Base-by-base conservation (phyloP, 2,329 filamentous ascomycete genomes). In the Pestalotiopsis sp. region DNA sequence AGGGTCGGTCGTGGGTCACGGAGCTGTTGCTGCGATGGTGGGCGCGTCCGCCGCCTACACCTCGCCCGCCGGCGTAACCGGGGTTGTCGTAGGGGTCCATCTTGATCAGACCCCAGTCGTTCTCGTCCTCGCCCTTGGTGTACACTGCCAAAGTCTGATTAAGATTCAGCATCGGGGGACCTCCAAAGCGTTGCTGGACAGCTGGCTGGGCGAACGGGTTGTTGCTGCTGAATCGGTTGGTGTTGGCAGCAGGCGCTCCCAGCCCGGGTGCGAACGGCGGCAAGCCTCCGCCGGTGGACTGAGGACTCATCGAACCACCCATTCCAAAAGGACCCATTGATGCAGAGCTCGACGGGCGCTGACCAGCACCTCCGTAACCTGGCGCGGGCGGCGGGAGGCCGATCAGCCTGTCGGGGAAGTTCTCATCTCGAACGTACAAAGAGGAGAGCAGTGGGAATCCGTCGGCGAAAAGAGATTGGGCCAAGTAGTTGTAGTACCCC, bases 381-480 rank as follows among this genome's bases (percentile, higher is more conserved):
- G 82, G 81, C 39, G 80, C 84, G 2, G 93, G 91, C 1, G 92
- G 92, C 1, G 90, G 88, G 6, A 95, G 85, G 14, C 84, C 85
- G 58, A 94, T 86, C 5, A 98, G 88, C 12, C 91, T 87, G 73
- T 97, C 93, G 1, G 94, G 91, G 77, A 98, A 97, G 64, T 88
- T 86, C 31, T 92, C 88, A 75, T 98, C 94, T 64, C 93, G 92
- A 20, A 98, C 95, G 77, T 97, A 98, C 7, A 98, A 87, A 25
- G 91, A 88, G 45, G 86, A 86, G 9, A 98, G 85, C 45, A 87
- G 88, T 1, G 94, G 94, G 7, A 98, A 86, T 7, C 89, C 88
- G 70, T 91, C 92, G 17, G 90, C 87, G 70, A 96, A 88, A 39
- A 98, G 88, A 0, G 93, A 97, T n/a, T 88, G 88, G 31, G 93